Evolutionary conservation across 2,329 filamentous ascomycete species (phyloP).

Genomic region (Ampelomyces quisqualis): DNA sequence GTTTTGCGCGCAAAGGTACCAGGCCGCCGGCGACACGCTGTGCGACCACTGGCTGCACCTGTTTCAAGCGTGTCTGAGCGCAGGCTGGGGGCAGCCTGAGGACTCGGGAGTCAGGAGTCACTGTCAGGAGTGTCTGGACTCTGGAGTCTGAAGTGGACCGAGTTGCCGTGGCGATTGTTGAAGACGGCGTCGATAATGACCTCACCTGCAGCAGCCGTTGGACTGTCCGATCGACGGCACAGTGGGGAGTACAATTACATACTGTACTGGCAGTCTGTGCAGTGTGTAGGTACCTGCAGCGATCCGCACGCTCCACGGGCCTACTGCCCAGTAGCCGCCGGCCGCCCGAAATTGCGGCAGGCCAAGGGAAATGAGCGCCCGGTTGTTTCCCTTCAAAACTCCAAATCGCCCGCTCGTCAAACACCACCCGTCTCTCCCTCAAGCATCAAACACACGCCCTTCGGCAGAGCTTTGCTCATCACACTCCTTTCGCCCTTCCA

Average conservation of each 20-base stretch:
- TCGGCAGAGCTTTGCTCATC: conserved; percentile 12
- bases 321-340: background rate
- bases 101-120: no score
- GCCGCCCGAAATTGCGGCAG: conserved; percentile 25
- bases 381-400: conserved; percentile 27
- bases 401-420: conserved; percentile 23
- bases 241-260: no score
- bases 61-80: conserved; percentile 24
- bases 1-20: conserved; percentile 10
- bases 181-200: background rate
- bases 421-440: conserved; percentile 5
- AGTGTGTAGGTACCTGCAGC: background rate
- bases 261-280: no score
- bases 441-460: conserved; percentile 1
- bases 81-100: no score
- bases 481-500: conserved; percentile 17
- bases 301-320: conserved; percentile 1
- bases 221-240: no score
- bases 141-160: no score
- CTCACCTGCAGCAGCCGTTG: conserved; percentile 1
- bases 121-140: background rate
- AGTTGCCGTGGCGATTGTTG: background rate
- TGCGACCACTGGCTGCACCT: conserved; percentile 19
- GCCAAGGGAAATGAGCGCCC: conserved; percentile 29
- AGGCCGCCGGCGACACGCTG: conserved; percentile 12